Percentiles rank a stretch among this genome's conserved stretches.
phyloP scores from a whole-genome alignment of 768 basidiomycete genomes.

The Leccinum arenicola region DNA sequence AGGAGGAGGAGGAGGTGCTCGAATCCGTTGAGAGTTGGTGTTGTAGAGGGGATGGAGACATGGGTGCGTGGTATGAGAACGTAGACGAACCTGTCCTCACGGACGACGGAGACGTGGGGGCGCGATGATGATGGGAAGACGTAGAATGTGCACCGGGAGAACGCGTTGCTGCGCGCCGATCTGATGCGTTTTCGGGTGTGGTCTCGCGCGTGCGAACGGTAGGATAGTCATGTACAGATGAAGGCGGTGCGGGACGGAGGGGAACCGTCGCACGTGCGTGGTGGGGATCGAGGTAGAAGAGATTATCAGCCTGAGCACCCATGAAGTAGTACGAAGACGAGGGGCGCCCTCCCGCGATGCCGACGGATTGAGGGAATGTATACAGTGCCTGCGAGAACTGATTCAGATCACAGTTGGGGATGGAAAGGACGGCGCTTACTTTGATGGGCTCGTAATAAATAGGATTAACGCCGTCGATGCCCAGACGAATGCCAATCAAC shows the following conservation, averaged over 20 bases:
- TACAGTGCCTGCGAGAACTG: constrained; percentile 63
- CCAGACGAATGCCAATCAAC: constrained; percentile 81
- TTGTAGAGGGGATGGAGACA: constrained; percentile 65
- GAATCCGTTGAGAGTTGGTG: constrained; percentile 54
- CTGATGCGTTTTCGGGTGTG: constrained; percentile 32
- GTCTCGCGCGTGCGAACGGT: constrained; percentile 24
- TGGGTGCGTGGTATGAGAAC: constrained; percentile 56
- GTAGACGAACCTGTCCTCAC: constrained; percentile 45
- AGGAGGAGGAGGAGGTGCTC: constrained; percentile 27
- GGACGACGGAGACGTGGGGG: constrained; percentile 52
- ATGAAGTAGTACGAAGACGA: constrained; percentile 99
- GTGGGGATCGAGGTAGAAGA: constrained; percentile 82
- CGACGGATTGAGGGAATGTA: constrained; percentile 92
- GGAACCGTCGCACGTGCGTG: constrained; percentile 77
- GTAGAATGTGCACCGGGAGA: constrained; percentile 22
- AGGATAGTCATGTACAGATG: constrained; percentile 22
- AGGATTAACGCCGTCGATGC: constrained; percentile 91
- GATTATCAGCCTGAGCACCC: constrained; percentile 82
- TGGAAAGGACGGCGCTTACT: constrained; percentile 35
- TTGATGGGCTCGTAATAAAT: constrained; percentile 89
- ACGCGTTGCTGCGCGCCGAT: constrained; percentile 24
- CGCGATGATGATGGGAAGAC: constrained; percentile 32
- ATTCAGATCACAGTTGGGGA: neutral
- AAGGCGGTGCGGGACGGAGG: constrained; percentile 49
- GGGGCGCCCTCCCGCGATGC: constrained; percentile 94